phyloP scores from a whole-genome alignment of 352 stramenopile species.

The Phytopythium boreale region DNA sequence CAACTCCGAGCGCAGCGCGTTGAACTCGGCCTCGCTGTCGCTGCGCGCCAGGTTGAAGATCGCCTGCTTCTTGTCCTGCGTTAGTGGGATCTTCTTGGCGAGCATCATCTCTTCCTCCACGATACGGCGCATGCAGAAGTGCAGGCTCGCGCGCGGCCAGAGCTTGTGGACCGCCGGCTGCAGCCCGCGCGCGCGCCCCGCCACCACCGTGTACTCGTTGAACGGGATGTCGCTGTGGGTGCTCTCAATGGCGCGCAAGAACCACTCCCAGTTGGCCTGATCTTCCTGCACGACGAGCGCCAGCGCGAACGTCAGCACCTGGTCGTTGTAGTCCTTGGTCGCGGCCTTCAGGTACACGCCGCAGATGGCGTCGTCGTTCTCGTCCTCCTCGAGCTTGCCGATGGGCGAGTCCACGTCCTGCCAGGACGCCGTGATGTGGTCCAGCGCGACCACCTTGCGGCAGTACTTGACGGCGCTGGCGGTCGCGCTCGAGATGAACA shows the following conservation, averaged over 20 bases:
- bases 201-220: slow-evolving; percentile 70
- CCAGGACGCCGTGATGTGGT: slow-evolving; percentile 46
- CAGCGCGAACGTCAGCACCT: slow-evolving; percentile 59
- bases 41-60: slow-evolving; percentile 69
- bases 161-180: slow-evolving; percentile 44
- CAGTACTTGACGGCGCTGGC: slow-evolving; percentile 53
- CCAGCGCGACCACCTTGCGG: slow-evolving; percentile 59
- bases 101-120: slow-evolving; percentile 67
- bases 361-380: slow-evolving; percentile 67
- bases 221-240: slow-evolving; percentile 32
- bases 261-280: slow-evolving; percentile 77
- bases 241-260: slow-evolving; percentile 47
- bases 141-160: slow-evolving; percentile 58
- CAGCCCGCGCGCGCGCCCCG: slow-evolving; percentile 49
- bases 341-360: slow-evolving; percentile 70
- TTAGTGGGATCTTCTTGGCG: slow-evolving; percentile 58
- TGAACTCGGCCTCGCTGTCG: slow-evolving; percentile 71
- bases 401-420: slow-evolving; percentile 31
- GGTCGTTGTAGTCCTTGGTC: slow-evolving; percentile 77
- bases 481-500: slow-evolving; percentile 57
- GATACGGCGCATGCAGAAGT: slow-evolving; percentile 70
- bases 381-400: slow-evolving; percentile 45
- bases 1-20: slow-evolving; percentile 49
- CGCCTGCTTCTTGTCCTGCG: slow-evolving; percentile 57
- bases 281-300: slow-evolving; percentile 65